These are phyloP conservation scores for Escallonia herrerae DNA, from an alignment of 129 eudicot genomes.

Conservation along the genomic window DNA sequence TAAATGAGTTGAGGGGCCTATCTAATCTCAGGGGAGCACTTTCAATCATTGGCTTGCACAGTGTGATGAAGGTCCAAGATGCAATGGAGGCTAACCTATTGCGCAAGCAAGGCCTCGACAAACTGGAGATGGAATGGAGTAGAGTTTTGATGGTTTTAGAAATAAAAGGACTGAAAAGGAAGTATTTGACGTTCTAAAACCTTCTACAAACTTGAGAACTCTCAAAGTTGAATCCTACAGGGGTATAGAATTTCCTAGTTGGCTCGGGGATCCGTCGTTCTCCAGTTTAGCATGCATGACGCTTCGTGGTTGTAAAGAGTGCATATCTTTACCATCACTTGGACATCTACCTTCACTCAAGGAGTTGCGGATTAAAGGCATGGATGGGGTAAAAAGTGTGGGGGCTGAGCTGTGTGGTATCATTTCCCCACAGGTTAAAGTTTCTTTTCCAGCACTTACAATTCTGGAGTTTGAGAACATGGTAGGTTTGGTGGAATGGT, in stretches of 20 bases:
- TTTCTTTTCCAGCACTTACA: constrained; percentile 31
- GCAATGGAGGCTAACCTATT: constrained; percentile 31
- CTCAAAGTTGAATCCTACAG: constrained; percentile 22
- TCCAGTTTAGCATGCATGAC: constrained; percentile 19
- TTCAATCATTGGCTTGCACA: constrained; percentile 29
- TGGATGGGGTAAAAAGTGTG: constrained; percentile 25
- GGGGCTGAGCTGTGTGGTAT: constrained; percentile 29
- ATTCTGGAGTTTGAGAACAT: constrained; percentile 6
- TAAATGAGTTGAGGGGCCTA: constrained; percentile 25
- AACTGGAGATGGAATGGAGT: constrained; percentile 30
- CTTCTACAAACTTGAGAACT: constrained; percentile 22
- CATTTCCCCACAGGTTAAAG: neutral
- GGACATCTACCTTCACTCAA: constrained; percentile 40
- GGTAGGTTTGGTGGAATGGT: constrained; percentile 23
- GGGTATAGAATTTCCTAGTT: constrained; percentile 34
- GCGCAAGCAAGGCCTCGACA: constrained; percentile 17
- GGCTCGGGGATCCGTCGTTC: constrained; percentile 40
- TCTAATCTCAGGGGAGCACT: constrained; percentile 25
- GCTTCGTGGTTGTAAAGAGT: constrained; percentile 21
- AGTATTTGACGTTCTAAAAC: constrained; percentile 29
- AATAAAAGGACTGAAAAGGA: constrained; percentile 13
- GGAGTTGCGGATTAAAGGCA: constrained; percentile 15
- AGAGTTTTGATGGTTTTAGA: constrained; percentile 8
- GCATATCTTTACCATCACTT: constrained; percentile 34
- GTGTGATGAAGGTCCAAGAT: constrained; percentile 21